These are phyloP conservation scores for Suillus occidentalis DNA, from an alignment of 768 basidiomycete genomes.

Conservation along the genomic window DNA sequence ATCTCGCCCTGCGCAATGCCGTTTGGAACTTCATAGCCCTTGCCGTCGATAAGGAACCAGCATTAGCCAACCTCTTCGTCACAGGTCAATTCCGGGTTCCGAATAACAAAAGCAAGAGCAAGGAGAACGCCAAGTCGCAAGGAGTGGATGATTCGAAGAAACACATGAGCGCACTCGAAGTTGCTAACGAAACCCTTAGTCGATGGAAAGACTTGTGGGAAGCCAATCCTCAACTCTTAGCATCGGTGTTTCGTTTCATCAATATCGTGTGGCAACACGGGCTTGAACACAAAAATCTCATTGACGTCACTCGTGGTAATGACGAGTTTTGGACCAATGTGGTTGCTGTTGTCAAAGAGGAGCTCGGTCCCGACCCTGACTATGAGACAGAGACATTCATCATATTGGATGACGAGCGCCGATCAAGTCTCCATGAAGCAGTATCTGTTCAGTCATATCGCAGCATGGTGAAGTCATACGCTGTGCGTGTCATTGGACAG, in stretches of 20 bases:
- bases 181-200: slow-evolving; percentile 64
- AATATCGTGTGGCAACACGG: slow-evolving; percentile 80
- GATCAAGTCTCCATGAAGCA: slow-evolving; percentile 61
- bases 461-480: slow-evolving; percentile 69
- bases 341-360: slow-evolving; percentile 58
- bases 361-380: slow-evolving; percentile 74
- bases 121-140: slow-evolving; percentile 30
- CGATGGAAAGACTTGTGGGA: slow-evolving; percentile 80
- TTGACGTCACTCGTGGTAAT: slow-evolving; percentile 58
- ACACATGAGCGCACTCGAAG: slow-evolving; percentile 58
- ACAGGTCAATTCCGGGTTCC: slow-evolving; percentile 66
- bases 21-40: slow-evolving; percentile 85
- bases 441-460: slow-evolving; percentile 68
- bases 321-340: slow-evolving; percentile 71
- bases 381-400: slow-evolving; percentile 54
- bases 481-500: slow-evolving; percentile 69
- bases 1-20: slow-evolving; percentile 64
- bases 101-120: slow-evolving; percentile 37
- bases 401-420: slow-evolving; percentile 32
- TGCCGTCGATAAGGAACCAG: slow-evolving; percentile 84
- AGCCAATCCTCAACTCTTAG: slow-evolving; percentile 71
- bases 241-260: slow-evolving; percentile 73
- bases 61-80: slow-evolving; percentile 77
- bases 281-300: slow-evolving; percentile 62
- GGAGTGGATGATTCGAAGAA: slow-evolving; percentile 31